Conservation (phyloP, 495 filamentous ascomycete genomes). For the Daldinia childiae region DNA sequence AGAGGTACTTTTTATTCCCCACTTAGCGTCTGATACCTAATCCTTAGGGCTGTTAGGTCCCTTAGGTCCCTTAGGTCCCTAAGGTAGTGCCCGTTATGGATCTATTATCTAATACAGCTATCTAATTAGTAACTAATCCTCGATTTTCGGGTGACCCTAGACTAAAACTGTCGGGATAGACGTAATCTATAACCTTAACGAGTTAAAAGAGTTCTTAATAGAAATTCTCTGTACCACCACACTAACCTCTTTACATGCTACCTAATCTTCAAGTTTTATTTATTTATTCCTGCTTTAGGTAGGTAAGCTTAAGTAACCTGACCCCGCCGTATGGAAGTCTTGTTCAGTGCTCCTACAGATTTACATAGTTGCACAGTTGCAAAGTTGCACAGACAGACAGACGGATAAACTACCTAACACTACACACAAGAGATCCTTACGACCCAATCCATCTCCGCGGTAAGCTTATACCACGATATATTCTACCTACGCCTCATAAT, state of each 20-base stretch:
- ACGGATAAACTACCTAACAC: neutral
- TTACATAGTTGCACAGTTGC: neutral
- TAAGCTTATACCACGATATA: neutral
- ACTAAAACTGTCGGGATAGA: neutral
- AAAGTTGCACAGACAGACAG: neutral
- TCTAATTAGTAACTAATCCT: slow-evolving; percentile 17
- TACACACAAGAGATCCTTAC: neutral
- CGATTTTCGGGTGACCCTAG: neutral
- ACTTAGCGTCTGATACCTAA: no score
- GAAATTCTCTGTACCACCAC: neutral
- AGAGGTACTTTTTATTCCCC: neutral
- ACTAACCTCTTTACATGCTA: slow-evolving; percentile 29
- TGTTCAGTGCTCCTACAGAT: neutral
- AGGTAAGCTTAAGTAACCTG: neutral
- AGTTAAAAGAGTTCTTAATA: no score
- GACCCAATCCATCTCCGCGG: neutral
- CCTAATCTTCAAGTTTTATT: no score
- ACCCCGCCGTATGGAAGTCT: neutral
- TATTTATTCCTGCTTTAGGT: no score
- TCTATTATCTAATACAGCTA: slow-evolving; percentile 19
- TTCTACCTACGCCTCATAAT: neutral
- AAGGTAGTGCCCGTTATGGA: slow-evolving; percentile 8
- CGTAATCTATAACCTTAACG: neutral
- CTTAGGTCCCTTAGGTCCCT: no score
- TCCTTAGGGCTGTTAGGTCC: neutral